These are phyloP conservation scores for Syzygium oleosum DNA, from an alignment of 345 rosid genomes.

Conservation along the genomic window DNA sequence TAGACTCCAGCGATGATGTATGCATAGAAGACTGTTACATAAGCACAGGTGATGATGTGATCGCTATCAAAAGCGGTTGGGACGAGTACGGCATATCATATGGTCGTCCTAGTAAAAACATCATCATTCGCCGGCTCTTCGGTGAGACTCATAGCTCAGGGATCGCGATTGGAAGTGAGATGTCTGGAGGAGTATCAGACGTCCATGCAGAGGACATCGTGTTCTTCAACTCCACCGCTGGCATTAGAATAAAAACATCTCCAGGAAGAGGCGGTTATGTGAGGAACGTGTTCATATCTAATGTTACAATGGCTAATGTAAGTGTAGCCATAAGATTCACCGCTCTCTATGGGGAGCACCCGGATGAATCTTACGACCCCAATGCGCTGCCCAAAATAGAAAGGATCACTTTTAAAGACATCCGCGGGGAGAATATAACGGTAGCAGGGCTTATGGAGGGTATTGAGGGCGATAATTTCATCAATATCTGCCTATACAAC, in stretches of 20 bases:
- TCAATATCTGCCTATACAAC: constrained; percentile 64
- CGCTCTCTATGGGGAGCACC: constrained; percentile 76
- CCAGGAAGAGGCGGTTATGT: constrained; percentile 94
- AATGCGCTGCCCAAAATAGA: constrained; percentile 68
- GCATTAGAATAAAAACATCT: constrained; percentile 76
- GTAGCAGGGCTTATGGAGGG: constrained; percentile 83
- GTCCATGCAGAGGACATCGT: constrained; percentile 53
- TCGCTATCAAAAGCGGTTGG: constrained; percentile 96
- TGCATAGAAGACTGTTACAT: constrained; percentile 89
- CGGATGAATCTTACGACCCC: constrained; percentile 64
- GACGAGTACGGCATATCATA: constrained; percentile 86
- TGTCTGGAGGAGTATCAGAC: constrained; percentile 96
- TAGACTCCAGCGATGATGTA: constrained; percentile 80
- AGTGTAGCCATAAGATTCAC: constrained; percentile 59
- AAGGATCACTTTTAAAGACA: constrained; percentile 57
- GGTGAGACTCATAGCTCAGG: constrained; percentile 84
- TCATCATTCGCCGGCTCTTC: constrained; percentile 49
- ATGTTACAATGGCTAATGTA: constrained; percentile 53
- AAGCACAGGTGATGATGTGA: constrained; percentile 87
- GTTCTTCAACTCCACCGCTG: constrained; percentile 54
- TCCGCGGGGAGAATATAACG: constrained; percentile 52
- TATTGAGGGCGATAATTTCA: constrained; percentile 65
- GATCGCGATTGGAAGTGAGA: constrained; percentile 89
- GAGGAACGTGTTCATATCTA: constrained; percentile 57
- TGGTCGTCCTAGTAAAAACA: constrained; percentile 72